Conservation (phyloP, 139 green algal genomes). For the Yamagishiella unicocca region DNA sequence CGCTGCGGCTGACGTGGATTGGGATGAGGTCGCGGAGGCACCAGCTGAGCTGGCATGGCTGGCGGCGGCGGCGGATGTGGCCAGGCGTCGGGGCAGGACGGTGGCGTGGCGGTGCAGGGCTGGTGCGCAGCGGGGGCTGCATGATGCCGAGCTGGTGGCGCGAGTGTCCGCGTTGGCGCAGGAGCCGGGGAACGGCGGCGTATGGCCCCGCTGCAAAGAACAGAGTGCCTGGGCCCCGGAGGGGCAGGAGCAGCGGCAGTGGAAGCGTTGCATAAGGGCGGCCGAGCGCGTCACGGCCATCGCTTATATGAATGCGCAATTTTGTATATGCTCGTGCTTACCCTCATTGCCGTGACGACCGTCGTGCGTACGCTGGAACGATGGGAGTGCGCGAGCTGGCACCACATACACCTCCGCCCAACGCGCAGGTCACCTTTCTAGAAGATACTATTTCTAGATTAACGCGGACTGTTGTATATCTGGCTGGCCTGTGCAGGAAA, state of each 20-base stretch:
- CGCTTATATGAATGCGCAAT: too few species aligned
- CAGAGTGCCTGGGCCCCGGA: not conserved
- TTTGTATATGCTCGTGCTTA: too few species aligned
- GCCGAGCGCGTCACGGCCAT: too few species aligned
- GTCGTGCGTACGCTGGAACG: not conserved
- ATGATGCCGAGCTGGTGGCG: not conserved
- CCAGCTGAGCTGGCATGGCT: not conserved
- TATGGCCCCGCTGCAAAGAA: not conserved
- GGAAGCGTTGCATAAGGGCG: too few species aligned
- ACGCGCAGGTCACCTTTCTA: too few species aligned
- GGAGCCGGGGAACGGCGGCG: too few species aligned
- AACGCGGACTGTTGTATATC: too few species aligned
- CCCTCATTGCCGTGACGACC: not conserved
- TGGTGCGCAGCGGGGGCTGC: not conserved
- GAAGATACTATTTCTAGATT: too few species aligned
- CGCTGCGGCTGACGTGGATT: not conserved
- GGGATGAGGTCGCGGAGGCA: not conserved
- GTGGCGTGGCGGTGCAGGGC: too few species aligned
- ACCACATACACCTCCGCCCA: slow-evolving; percentile 24
- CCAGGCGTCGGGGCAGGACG: not conserved
- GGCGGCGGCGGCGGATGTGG: not conserved
- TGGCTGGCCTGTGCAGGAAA: too few species aligned
- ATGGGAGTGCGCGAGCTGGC: not conserved
- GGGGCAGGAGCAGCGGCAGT: not conserved
- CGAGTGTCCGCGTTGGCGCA: not conserved